These are phyloP conservation scores for Cryphonectria parasitica DNA, from an alignment of 2,329 filamentous ascomycete species.

Conservation along the genomic window DNA sequence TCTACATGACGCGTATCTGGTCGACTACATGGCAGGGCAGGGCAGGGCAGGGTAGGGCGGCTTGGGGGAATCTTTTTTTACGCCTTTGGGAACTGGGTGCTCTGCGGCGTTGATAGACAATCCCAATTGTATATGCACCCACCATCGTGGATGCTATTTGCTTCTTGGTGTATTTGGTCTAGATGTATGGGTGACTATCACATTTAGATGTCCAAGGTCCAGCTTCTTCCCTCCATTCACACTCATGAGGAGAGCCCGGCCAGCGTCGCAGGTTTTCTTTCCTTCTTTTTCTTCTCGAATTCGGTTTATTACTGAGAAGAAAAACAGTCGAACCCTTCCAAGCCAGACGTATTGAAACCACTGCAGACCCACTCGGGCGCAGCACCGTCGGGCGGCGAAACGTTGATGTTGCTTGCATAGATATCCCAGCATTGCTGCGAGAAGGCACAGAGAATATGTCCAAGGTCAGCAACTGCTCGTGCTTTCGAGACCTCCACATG, in stretches of 20 bases:
- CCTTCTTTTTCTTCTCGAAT: background rate
- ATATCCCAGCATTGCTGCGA: constrained; percentile 18
- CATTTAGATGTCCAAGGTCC: background rate
- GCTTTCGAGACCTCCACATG: background rate
- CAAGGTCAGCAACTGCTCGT: background rate
- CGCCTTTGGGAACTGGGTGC: background rate
- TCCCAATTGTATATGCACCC: background rate
- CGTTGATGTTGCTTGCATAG: constrained; percentile 16
- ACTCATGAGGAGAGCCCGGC: background rate
- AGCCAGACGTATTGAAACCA: constrained; percentile 14
- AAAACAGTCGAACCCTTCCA: constrained; percentile 15
- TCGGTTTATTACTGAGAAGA: constrained; percentile 1
- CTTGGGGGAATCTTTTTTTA: background rate
- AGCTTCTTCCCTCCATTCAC: background rate
- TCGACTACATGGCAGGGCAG: constrained; percentile 8
- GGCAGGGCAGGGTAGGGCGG: background rate
- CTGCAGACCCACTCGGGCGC: constrained; percentile 19
- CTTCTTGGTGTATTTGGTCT: background rate
- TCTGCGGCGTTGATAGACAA: constrained; percentile 8
- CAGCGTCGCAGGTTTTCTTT: background rate
- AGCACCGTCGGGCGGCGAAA: constrained; percentile 12
- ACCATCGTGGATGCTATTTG: background rate
- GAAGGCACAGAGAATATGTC: background rate
- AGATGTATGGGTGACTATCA: background rate
- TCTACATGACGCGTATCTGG: background rate